Conservation (phyloP, 352 stramenopile genomes). For the Phytophthora pistaciae region DNA sequence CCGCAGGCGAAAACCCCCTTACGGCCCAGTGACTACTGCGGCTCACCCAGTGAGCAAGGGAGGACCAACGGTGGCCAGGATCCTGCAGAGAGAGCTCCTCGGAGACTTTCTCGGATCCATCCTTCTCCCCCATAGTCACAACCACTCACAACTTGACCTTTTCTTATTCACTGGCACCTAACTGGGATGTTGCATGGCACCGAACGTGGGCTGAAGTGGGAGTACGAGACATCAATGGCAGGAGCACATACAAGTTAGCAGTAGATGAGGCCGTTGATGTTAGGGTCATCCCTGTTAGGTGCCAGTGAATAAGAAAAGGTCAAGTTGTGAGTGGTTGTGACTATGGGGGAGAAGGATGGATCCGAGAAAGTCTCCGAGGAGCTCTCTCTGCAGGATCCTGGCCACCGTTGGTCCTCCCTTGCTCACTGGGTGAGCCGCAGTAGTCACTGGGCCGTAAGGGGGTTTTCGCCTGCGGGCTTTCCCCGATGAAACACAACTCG, state of each 20-base stretch:
- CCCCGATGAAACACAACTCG: constrained; percentile 6
- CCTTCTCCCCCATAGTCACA: constrained; percentile 6
- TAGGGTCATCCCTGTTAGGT: constrained; percentile 3
- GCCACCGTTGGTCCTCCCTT: background rate
- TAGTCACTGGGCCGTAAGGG: constrained; percentile 1
- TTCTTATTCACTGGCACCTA: constrained; percentile 3
- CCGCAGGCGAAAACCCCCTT: background rate
- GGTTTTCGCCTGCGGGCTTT: constrained; percentile 3
- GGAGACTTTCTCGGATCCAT: background rate
- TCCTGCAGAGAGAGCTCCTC: background rate
- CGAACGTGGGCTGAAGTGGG: constrained; percentile 3
- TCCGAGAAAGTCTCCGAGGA: background rate
- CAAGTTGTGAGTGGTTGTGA: constrained; percentile 5
- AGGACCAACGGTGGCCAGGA: background rate
- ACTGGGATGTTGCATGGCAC: constrained; percentile 1
- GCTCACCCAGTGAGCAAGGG: background rate
- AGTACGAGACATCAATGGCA: constrained; percentile 4
- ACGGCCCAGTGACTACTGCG: background rate
- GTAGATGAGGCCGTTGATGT: background rate
- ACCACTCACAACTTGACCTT: background rate
- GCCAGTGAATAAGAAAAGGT: background rate
- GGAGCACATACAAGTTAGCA: background rate
- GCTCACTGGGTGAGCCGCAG: background rate
- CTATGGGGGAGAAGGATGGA: constrained; percentile 1
- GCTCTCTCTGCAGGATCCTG: background rate